phyloP scores from a whole-genome alignment of 2,329 filamentous ascomycete genomes.

The Xylariaceae sp. region DNA sequence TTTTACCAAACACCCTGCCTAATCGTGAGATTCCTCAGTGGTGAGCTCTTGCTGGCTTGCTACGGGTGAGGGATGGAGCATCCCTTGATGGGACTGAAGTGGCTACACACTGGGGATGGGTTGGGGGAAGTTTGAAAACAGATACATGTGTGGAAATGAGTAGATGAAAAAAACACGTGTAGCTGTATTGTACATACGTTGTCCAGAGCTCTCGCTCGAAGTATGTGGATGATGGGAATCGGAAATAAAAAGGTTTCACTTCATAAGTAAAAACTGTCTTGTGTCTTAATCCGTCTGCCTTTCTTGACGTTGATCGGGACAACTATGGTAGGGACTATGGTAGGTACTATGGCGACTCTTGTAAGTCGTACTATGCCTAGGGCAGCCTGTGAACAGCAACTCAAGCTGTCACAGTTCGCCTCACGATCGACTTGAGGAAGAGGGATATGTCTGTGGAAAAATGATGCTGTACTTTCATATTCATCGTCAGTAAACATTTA shows the following conservation, averaged over 20 bases:
- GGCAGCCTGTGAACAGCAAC: neutral
- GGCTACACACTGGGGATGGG: conserved; percentile 2
- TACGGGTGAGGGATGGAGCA: conserved; percentile 6
- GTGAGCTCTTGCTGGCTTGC: conserved; percentile 3
- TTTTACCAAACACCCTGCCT: too few species aligned
- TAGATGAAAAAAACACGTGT: conserved; percentile 10
- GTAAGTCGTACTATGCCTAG: neutral
- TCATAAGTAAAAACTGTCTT: conserved; percentile 17
- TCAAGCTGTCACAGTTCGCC: too few species aligned
- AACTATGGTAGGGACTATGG: too few species aligned
- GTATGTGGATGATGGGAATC: conserved; percentile 19
- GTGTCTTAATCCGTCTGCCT: neutral
- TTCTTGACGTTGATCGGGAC: neutral
- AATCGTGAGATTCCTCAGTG: conserved; percentile 16
- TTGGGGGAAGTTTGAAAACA: conserved; percentile 3
- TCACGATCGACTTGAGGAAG: too few species aligned
- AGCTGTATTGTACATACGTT: conserved; percentile 27
- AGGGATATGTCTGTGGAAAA: too few species aligned
- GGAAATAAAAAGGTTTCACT: conserved; percentile 22
- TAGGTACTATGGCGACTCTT: too few species aligned
- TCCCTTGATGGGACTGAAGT: conserved; percentile 4
- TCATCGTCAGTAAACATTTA: too few species aligned
- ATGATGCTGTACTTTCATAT: too few species aligned
- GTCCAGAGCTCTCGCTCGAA: conserved; percentile 9
- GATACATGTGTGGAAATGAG: conserved; percentile 3